Evolutionary conservation across 768 basidiomycete genomes (phyloP), one percentile per base, ranked within the genome.

Genomic region (Suillus weaverae): DNA sequence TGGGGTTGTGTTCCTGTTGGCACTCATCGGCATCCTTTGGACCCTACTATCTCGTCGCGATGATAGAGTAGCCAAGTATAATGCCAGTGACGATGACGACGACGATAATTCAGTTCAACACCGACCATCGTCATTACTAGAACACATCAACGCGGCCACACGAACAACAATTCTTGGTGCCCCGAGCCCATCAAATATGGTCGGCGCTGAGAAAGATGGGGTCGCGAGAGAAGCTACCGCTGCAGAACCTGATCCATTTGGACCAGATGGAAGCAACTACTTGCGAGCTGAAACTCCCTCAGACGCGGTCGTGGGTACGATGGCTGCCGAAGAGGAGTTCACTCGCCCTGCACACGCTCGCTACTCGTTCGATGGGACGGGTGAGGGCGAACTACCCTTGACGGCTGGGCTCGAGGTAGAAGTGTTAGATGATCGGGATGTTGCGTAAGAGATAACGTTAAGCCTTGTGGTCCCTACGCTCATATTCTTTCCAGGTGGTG

Each of bases 71-170:
- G 78, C 79, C 69, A 90, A 89, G 71, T 83, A 85, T 64, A 91
- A 91, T 65, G 78, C 75, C 9, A 84, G 77, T 1, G 89, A 90
- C 1, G 89, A 90, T 13, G 85, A 87, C 0, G 89, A 90, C 1
- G 91, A 94, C 36, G 89, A 92, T 51, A 88, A 90, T 70, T 90
- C 90, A 32, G 81, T 85, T 18, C 87, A 86, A 62, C 92, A 92
- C 69, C 86, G 92, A 7, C 94, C 94, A 1, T 95, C 94, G 0
- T 94, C 93, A 3, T 80, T 97, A 22, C 85, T 97, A 3, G 92
- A 91, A 61, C 93, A 96, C 69, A 94, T 97, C 78, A 94, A 95
- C 68, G 92, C 92, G 0, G 94, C 94, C 4, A 95, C 94, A 2
- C 85, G 92, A 43, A 89, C 86, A 0, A 92, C 94, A 7, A 94